Evolutionary conservation across 2,329 filamentous ascomycete species (phyloP).

Genomic region (Leptosphaerulina australis): DNA sequence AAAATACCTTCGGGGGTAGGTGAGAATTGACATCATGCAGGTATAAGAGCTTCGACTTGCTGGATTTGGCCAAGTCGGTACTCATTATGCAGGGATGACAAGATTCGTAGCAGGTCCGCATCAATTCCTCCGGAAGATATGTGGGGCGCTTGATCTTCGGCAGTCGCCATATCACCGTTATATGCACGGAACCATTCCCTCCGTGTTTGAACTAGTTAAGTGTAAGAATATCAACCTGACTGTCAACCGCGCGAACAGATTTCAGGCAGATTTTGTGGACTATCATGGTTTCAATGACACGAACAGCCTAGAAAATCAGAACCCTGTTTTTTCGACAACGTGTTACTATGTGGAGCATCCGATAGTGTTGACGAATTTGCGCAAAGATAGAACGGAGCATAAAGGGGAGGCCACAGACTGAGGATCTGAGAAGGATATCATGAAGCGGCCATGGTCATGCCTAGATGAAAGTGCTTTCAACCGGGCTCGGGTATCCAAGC

Average conservation of each 20-base stretch:
- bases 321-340: neutral
- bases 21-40: constrained; percentile 23
- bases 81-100: constrained; percentile 19
- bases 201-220: constrained; percentile 3
- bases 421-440: too few species aligned
- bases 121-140: constrained; percentile 10
- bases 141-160: constrained; percentile 13
- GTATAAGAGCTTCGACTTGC: constrained; percentile 17
- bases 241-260: neutral
- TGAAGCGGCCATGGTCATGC: too few species aligned
- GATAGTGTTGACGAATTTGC: neutral
- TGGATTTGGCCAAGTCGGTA: constrained; percentile 21
- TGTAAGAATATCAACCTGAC: neutral
- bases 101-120: constrained; percentile 1
- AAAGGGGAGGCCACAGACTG: too few species aligned
- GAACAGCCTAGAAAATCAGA: neutral
- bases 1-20: neutral
- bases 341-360: neutral
- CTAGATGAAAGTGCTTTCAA: too few species aligned
- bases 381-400: neutral
- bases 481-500: too few species aligned
- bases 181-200: neutral
- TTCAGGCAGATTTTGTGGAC: neutral
- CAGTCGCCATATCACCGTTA: constrained; percentile 7
- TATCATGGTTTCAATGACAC: neutral